These are phyloP conservation scores for Globisporangium iwayamae DNA, from an alignment of 352 stramenopile genomes.

Conservation along the genomic window DNA sequence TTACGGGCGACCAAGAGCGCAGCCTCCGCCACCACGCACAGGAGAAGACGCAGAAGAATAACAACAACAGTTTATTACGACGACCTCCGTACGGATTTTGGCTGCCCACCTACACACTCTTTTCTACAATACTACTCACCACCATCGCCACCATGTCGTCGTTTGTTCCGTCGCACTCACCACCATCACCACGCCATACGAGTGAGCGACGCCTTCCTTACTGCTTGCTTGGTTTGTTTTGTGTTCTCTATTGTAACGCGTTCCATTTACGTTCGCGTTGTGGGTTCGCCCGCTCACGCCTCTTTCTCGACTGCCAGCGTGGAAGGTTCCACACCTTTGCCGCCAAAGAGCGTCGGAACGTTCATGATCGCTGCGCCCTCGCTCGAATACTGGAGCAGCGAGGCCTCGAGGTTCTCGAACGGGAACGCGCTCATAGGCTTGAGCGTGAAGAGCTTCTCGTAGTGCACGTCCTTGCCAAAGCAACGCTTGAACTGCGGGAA, in stretches of 20 bases:
- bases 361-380: conserved; percentile 11
- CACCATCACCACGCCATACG: too few relatives aligned
- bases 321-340: neutral
- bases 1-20: too few relatives aligned
- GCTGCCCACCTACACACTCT: neutral
- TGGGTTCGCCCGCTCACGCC: neutral
- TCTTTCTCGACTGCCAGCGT: neutral
- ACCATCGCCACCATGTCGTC: too few relatives aligned
- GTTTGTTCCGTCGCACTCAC: too few relatives aligned
- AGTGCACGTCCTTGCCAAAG: conserved; percentile 68
- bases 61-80: too few relatives aligned
- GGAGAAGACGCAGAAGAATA: too few relatives aligned
- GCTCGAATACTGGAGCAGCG: conserved; percentile 9
- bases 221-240: neutral
- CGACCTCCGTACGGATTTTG: too few relatives aligned
- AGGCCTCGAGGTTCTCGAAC: conserved; percentile 54
- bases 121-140: neutral
- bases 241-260: neutral
- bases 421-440: conserved; percentile 61
- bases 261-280: neutral
- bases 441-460: conserved; percentile 63
- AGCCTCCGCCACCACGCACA: too few relatives aligned
- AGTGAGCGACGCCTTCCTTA: too few relatives aligned
- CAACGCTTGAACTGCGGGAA: conserved; percentile 67
- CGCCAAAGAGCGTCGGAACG: conserved; percentile 2